Conservation (phyloP, 2,329 filamentous ascomycete species). For the Curvularia hawaiiensis region DNA sequence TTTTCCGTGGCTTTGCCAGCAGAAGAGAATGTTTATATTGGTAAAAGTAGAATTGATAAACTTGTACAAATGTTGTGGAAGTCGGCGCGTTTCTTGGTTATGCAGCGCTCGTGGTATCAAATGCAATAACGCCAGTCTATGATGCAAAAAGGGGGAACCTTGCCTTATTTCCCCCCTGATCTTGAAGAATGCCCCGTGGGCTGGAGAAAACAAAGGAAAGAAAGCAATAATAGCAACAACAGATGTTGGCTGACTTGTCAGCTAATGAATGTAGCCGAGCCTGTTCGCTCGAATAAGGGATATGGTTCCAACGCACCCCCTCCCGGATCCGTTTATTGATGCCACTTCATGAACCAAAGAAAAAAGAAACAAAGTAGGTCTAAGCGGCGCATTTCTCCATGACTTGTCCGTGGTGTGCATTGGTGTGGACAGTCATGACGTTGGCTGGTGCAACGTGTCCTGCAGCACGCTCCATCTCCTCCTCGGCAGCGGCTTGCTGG, state of each 20-base stretch:
- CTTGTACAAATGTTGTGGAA: constrained; percentile 1
- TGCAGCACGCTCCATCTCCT: constrained; percentile 38
- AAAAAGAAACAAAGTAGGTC: neutral
- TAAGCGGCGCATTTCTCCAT: constrained; percentile 28
- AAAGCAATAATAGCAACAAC: constrained; percentile 12
- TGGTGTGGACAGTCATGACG: constrained; percentile 4
- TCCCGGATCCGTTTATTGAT: neutral
- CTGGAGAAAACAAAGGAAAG: constrained; percentile 18
- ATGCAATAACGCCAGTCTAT: constrained; percentile 17
- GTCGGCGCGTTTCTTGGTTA: constrained; percentile 3
- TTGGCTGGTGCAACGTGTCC: constrained; percentile 6
- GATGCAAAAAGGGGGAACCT: constrained; percentile 4
- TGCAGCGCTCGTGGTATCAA: constrained; percentile 11
- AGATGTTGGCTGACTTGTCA: constrained; percentile 6
- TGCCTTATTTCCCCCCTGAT: neutral
- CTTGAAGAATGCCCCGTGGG: neutral
- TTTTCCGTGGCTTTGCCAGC: neutral
- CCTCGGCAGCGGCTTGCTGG: constrained; percentile 68
- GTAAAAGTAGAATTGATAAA: neutral
- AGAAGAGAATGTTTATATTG: neutral
- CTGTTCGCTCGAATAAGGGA: neutral
- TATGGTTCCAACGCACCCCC: neutral
- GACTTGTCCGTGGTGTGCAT: constrained; percentile 6
- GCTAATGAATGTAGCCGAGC: constrained; percentile 7
- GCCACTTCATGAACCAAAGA: neutral